phyloP scores from a whole-genome alignment of 2,329 filamentous ascomycete genomes.

The Tolypocladium paradoxum region DNA sequence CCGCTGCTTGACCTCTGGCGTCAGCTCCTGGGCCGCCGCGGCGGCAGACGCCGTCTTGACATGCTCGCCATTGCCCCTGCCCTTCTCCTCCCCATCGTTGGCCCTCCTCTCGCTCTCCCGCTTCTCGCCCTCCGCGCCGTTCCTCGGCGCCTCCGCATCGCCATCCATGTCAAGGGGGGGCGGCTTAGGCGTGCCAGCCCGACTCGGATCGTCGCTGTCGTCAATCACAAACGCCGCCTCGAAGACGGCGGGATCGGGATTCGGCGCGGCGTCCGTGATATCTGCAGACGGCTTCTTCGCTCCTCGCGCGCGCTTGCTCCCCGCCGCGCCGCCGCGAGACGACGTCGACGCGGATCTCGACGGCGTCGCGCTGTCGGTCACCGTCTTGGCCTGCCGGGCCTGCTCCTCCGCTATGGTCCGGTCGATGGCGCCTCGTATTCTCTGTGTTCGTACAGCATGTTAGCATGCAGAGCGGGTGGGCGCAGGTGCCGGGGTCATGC shows the following conservation, averaged over 20 bases:
- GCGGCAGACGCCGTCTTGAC: conserved; percentile 4
- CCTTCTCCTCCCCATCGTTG: conserved; percentile 7
- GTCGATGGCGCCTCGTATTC: conserved; percentile 77
- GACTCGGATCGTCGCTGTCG: conserved; percentile 61
- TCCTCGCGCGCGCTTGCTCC: conserved; percentile 17
- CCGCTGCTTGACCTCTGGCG: conserved; percentile 63
- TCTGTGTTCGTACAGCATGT: conserved; percentile 31
- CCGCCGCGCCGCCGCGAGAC: conserved; percentile 19
- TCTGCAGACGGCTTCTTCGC: conserved; percentile 28
- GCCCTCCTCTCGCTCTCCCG: conserved; percentile 12
- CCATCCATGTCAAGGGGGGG: conserved; percentile 24
- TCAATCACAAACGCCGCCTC: conserved; percentile 80
- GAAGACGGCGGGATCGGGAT: conserved; percentile 79
- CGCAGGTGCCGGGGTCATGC: neutral
- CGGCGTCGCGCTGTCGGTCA: conserved; percentile 31
- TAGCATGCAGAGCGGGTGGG: neutral
- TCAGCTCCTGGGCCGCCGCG: conserved; percentile 40
- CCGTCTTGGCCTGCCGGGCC: conserved; percentile 53
- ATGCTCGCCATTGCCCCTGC: conserved; percentile 6
- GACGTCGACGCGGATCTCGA: conserved; percentile 22
- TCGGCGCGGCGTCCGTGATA: conserved; percentile 28
- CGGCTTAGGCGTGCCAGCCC: conserved; percentile 46
- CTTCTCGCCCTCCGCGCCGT: conserved; percentile 13
- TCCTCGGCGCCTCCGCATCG: conserved; percentile 5
- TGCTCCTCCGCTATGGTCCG: conserved; percentile 86